These are phyloP conservation scores for Wickerhamiella brachini DNA, from an alignment of 805 yeast species.

Conservation along the genomic window DNA sequence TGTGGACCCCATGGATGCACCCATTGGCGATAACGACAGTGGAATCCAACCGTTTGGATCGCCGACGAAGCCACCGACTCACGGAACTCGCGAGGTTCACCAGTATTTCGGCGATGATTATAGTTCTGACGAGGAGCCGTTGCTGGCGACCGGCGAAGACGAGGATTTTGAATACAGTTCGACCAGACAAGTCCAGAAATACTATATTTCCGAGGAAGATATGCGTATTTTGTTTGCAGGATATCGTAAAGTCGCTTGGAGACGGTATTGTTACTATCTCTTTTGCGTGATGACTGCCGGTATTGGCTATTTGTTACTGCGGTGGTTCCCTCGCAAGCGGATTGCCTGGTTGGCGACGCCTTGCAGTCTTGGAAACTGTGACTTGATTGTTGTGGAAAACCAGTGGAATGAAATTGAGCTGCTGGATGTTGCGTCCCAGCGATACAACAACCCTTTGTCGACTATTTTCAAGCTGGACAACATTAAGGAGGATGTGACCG, in stretches of 20 bases:
- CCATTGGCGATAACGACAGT: neutral
- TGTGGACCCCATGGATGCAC: conserved; percentile 21
- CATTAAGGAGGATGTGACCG: conserved; percentile 10
- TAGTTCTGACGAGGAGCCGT: conserved; percentile 2
- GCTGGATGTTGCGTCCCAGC: conserved; percentile 38
- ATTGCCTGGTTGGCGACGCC: conserved; percentile 27
- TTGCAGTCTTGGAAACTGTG: conserved; percentile 65
- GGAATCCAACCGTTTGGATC: neutral
- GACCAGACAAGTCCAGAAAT: conserved; percentile 43
- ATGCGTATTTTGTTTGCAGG: conserved; percentile 91
- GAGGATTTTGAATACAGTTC: conserved; percentile 15
- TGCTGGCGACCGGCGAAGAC: conserved; percentile 1
- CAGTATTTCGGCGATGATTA: neutral
- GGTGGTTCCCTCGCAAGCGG: conserved; percentile 79
- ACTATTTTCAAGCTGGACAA: conserved; percentile 36
- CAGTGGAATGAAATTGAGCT: conserved; percentile 77
- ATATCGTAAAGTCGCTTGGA: conserved; percentile 40
- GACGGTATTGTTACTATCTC: conserved; percentile 35
- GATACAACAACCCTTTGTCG: conserved; percentile 62
- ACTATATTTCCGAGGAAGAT: conserved; percentile 92
- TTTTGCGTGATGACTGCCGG: conserved; percentile 55
- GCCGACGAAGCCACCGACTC: neutral
- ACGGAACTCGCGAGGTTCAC: neutral
- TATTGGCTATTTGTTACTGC: conserved; percentile 49
- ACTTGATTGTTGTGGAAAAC: conserved; percentile 88